Conservation (phyloP, 805 yeast genomes). For the Teunomyces barrocoloradensis region DNA sequence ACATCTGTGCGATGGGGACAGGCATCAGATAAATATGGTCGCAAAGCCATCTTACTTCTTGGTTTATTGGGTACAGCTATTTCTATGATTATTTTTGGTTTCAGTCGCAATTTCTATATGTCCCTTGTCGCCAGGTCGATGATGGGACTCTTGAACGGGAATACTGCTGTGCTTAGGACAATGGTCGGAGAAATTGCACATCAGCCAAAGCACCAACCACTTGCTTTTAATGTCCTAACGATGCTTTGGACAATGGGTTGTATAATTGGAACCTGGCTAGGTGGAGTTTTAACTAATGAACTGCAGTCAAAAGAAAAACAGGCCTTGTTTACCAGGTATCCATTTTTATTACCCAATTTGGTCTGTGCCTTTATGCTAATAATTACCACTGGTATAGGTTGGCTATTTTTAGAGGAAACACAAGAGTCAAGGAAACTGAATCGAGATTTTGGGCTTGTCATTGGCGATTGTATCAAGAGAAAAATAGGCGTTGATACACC, state of each 20-base stretch:
- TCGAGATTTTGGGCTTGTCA: conserved; percentile 44
- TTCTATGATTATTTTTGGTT: conserved; percentile 51
- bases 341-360: conserved; percentile 53
- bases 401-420: conserved; percentile 54
- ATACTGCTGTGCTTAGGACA: conserved; percentile 63
- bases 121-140: conserved; percentile 53
- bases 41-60: conserved; percentile 50
- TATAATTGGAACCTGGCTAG: conserved; percentile 60
- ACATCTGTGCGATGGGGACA: conserved; percentile 62
- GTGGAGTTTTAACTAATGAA: conserved; percentile 48
- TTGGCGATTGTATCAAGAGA: conserved; percentile 38
- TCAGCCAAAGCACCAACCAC: conserved; percentile 56
- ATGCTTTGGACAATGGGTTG: conserved; percentile 59
- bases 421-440: conserved; percentile 37
- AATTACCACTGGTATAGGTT: conserved; percentile 35
- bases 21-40: conserved; percentile 53
- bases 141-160: conserved; percentile 61
- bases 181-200: conserved; percentile 58
- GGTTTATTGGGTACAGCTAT: conserved; percentile 54
- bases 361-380: conserved; percentile 40
- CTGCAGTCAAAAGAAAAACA: conserved; percentile 28
- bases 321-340: conserved; percentile 29
- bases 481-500: neutral
- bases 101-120: conserved; percentile 47
- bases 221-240: conserved; percentile 62